Conservation (phyloP, 225 moss, liverwort and hornwort species). For the Polytrichum formosum region DNA sequence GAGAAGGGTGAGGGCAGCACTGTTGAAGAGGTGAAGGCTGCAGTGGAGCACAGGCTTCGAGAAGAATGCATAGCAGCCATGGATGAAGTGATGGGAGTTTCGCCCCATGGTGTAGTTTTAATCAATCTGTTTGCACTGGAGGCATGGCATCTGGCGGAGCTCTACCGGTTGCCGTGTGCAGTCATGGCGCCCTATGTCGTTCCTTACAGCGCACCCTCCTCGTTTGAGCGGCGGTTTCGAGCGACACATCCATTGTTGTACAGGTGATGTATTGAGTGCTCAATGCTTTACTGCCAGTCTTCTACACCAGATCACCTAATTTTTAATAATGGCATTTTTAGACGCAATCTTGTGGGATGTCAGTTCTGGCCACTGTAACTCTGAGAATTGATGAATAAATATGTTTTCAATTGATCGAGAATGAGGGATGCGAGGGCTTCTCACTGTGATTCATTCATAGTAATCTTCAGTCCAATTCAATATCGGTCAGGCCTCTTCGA, state of each 20-base stretch:
- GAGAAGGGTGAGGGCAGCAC: conserved; percentile 7
- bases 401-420: no score
- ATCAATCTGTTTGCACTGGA: conserved; percentile 91
- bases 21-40: conserved; percentile 25
- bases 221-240: conserved; percentile 70
- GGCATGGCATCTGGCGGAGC: conserved; percentile 97
- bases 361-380: no score
- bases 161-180: conserved; percentile 68
- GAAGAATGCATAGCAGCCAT: conserved; percentile 78
- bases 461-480: no score
- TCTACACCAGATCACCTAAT: no score
- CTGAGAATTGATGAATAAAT: no score
- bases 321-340: no score
- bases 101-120: conserved; percentile 39
- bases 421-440: no score
- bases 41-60: conserved; percentile 50
- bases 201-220: conserved; percentile 87
- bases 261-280: conserved; percentile 21
- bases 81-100: conserved; percentile 49
- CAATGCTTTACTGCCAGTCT: no score
- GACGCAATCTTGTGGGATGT: no score
- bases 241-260: conserved; percentile 60
- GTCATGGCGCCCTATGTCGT: conserved; percentile 89
- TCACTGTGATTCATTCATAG: no score
- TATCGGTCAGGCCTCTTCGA: no score